Evolutionary conservation across 202 grass and related monocot species (phyloP).

Genomic region (Setaria italica): DNA sequence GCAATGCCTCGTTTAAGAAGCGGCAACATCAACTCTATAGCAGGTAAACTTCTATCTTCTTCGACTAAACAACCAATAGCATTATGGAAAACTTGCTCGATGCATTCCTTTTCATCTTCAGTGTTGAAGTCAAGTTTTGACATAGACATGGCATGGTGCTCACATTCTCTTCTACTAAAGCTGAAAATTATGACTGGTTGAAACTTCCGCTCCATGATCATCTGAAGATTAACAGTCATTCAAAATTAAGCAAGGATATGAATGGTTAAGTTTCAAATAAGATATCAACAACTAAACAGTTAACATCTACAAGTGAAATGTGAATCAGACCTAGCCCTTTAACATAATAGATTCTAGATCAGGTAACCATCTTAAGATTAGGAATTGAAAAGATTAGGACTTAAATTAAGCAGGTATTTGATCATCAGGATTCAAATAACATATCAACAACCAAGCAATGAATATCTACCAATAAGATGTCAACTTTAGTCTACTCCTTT

Average conservation of each 20-base stretch:
- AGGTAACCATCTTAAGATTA: constrained; percentile 65
- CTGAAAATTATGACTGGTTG: constrained; percentile 98
- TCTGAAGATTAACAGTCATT: constrained; percentile 58
- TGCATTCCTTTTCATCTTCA: constrained; percentile 87
- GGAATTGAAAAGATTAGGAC: constrained; percentile 33
- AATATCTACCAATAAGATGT: constrained; percentile 21
- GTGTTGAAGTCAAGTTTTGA: constrained; percentile 98
- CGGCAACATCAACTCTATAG: constrained; percentile 98
- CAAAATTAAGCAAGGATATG: constrained; percentile 38
- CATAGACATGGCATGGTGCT: constrained; percentile 98
- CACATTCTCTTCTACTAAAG: constrained; percentile 98
- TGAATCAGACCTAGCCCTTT: neutral
- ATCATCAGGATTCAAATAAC: constrained; percentile 24
- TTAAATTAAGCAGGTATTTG: constrained; percentile 15
- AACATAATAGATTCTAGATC: constrained; percentile 9
- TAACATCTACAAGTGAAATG: constrained; percentile 24
- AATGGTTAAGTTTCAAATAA: neutral
- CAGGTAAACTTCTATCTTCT: constrained; percentile 94
- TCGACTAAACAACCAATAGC: constrained; percentile 77
- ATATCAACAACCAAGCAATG: constrained; percentile 25
- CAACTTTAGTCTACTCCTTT: constrained; percentile 8
- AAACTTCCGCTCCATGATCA: constrained; percentile 99
- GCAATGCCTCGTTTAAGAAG: constrained; percentile 95
- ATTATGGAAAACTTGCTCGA: constrained; percentile 84
- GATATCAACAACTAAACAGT: constrained; percentile 31